Evolutionary conservation across 441 rosid species (phyloP).

Genomic region (Brassica hybrid): DNA sequence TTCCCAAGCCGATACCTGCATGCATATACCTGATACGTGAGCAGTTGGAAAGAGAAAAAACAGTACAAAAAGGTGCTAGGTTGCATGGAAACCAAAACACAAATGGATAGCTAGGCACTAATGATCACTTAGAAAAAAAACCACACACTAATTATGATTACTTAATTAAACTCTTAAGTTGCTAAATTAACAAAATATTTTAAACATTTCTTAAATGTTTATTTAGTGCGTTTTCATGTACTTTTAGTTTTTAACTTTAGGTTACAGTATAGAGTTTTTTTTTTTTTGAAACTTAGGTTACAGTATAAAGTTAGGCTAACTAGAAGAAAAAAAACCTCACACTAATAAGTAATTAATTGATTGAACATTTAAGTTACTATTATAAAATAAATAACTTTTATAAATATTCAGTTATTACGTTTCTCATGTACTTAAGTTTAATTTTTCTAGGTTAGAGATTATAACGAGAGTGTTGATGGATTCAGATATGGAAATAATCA

Average conservation of each 20-base stretch:
- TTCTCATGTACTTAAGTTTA: background rate
- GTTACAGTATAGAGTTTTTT: background rate
- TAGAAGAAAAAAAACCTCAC: background rate
- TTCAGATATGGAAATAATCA: background rate
- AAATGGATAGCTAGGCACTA: background rate
- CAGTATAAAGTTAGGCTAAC: background rate
- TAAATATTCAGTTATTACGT: background rate
- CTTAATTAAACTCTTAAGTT: background rate
- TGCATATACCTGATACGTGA: constrained; percentile 39
- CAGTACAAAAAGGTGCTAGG: background rate
- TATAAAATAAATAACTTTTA: background rate
- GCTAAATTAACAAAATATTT: background rate
- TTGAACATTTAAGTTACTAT: background rate
- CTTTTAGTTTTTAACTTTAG: background rate
- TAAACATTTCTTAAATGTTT: background rate
- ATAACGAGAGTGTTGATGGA: background rate
- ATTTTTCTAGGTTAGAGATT: background rate
- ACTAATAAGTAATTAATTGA: background rate
- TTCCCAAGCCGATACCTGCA: constrained; percentile 86
- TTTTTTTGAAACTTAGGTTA: too few relatives aligned
- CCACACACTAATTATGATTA: background rate
- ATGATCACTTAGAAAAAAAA: background rate
- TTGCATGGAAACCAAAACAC: background rate
- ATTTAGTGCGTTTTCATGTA: background rate
- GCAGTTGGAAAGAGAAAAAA: background rate